These are phyloP conservation scores for Diaporthe sp. DNA, from an alignment of 2,329 filamentous ascomycete genomes.

Conservation along the genomic window DNA sequence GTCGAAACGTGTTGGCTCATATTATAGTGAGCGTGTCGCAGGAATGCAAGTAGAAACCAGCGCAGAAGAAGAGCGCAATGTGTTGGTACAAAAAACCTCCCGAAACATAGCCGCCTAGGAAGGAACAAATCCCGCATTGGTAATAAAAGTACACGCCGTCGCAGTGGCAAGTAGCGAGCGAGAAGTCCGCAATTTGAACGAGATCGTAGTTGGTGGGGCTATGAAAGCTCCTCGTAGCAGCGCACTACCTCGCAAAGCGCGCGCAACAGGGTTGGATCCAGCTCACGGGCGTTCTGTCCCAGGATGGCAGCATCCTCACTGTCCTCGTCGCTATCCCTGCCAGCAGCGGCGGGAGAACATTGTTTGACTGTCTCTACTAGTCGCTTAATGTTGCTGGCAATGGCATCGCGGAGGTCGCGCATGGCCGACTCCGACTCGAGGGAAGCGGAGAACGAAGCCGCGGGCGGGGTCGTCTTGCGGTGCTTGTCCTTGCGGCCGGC, in stretches of 20 bases:
- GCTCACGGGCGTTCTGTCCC: conserved; percentile 36
- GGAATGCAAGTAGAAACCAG: background rate
- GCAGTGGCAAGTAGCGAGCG: background rate
- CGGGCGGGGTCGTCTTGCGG: conserved; percentile 21
- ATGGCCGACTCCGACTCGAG: conserved; percentile 47
- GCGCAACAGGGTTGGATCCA: conserved; percentile 51
- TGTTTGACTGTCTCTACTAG: conserved; percentile 60
- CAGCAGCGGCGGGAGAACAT: conserved; percentile 1
- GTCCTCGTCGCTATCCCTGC: conserved; percentile 28
- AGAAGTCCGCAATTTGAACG: background rate
- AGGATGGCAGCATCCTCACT: conserved; percentile 22
- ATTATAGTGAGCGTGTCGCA: background rate
- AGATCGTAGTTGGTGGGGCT: background rate
- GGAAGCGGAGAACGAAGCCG: conserved; percentile 2
- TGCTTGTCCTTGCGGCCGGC: conserved; percentile 37
- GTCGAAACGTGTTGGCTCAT: background rate
- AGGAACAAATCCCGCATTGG: background rate
- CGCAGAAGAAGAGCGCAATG: background rate
- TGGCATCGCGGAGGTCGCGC: conserved; percentile 58
- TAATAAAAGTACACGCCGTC: conserved; percentile 1
- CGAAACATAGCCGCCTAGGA: no score
- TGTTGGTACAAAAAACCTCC: background rate
- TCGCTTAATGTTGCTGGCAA: conserved; percentile 61
- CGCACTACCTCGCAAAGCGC: conserved; percentile 55
- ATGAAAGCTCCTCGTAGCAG: conserved; percentile 48